A percentile compares a stretch with the other conserved stretches of the same genome.
These are phyloP conservation scores for Ustilago cynodontis DNA, from an alignment of 1,284 basidiomycete species.

Conservation along the genomic window DNA sequence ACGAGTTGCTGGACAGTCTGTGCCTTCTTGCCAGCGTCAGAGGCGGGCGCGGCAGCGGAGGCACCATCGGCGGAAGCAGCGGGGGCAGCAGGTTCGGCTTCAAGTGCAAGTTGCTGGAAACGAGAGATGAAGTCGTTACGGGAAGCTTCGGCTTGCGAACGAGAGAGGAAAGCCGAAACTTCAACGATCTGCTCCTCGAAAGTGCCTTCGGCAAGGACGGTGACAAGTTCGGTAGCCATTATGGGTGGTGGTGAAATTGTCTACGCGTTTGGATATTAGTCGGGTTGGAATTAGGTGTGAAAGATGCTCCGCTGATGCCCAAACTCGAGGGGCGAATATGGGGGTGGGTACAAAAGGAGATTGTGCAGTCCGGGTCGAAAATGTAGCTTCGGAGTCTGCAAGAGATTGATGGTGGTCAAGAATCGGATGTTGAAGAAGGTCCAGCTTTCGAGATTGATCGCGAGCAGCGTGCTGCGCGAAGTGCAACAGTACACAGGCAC, in stretches of 20 bases:
- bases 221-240: conserved; percentile 65
- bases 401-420: conserved; percentile 4
- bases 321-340: neutral
- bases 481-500: neutral
- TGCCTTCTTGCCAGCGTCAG: conserved; percentile 41
- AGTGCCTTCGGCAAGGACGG: conserved; percentile 65
- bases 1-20: conserved; percentile 53
- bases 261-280: neutral
- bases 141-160: conserved; percentile 57
- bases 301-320: neutral
- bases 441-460: neutral
- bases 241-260: neutral
- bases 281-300: neutral
- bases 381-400: neutral
- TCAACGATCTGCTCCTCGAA: conserved; percentile 66
- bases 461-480: neutral
- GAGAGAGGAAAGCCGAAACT: conserved; percentile 59
- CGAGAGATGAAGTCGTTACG: conserved; percentile 59
- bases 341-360: neutral
- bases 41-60: conserved; percentile 1
- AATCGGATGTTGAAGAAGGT: neutral
- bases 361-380: neutral
- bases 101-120: conserved; percentile 51
- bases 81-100: conserved; percentile 42
- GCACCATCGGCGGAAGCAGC: conserved; percentile 17